Evolutionary conservation across 306 rosid species (phyloP), one percentile per base, ranked within the genome.

Genomic region (Sesbania bispinosa): DNA sequence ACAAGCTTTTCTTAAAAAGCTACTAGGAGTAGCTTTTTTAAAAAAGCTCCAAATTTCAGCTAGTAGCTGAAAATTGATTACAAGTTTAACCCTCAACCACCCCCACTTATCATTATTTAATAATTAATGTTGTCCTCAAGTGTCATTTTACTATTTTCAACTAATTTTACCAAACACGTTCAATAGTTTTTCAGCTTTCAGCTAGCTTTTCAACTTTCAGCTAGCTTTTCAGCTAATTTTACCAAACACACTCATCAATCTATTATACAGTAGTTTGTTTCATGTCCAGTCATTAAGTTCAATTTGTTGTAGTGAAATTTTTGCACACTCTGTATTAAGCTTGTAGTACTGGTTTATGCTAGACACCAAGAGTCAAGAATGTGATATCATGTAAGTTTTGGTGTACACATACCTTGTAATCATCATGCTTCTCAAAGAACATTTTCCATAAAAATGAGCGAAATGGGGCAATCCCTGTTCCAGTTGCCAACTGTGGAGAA

Each of bases 401-500:
- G 26, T 23, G 45, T 24, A 36, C 6, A 23, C 54, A 64, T 72
- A 89, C 98, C 92, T 89, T 78, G 83, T 94, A 94, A 80, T 94
- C 96, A 2, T 90, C 97, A 4, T 94, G 84, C 83, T 94, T 90
- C 89, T 94, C 98, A 4, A 94, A 94, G 76, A 94, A 85, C 92
- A 90, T 94, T 87, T 94, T 94, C 98, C 98, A 94, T 75, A 94
- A 82, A 80, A 85, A 94, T 61, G 98, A 59, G 66, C 98, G 85
- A 55, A 94, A 94, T 48, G 98, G 98, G 67, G 98, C 98, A 27
- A 94, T 94, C 71, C 98, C 98, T 77, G 98, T 94, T 80, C 98
- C 98, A 60, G 98, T 94, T 64, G 79, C 98, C 85, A 94, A 93
- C 98, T 94, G 79, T 47, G 77, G 45, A 48, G 24, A 51, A 55